A percentile compares a stretch with the other conserved stretches of the same genome.
Evolutionary conservation across 2,329 filamentous ascomycete genomes (phyloP).

Genomic region (Niveomyces coronatus): DNA sequence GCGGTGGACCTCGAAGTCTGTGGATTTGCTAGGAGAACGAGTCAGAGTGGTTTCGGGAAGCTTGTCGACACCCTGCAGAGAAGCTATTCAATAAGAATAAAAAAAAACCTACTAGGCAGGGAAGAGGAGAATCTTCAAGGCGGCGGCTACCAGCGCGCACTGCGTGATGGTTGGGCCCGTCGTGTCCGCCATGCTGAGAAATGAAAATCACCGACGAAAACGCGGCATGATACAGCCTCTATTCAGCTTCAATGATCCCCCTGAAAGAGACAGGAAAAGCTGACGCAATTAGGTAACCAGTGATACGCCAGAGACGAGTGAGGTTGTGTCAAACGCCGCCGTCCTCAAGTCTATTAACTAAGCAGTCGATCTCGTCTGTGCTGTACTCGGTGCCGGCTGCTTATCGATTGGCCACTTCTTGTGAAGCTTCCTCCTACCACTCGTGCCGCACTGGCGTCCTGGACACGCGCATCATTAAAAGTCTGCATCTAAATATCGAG

Average conservation of each 20-base stretch:
- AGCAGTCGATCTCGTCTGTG: no score
- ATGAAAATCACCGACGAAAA: neutral
- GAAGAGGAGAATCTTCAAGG: slow-evolving; percentile 85
- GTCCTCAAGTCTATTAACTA: no score
- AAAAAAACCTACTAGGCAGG: slow-evolving; percentile 71
- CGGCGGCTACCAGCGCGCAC: slow-evolving; percentile 75
- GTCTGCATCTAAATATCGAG: no score
- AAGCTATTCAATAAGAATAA: neutral
- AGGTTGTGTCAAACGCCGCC: neutral
- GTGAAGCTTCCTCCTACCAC: no score
- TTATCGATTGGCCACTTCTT: slow-evolving; percentile 9
- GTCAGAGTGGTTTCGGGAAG: no score
- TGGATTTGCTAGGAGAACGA: slow-evolving; percentile 76
- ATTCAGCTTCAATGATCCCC: neutral
- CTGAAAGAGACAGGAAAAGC: no score
- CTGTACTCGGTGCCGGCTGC: neutral
- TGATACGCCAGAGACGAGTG: neutral
- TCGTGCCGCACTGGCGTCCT: no score
- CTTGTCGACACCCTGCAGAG: slow-evolving; percentile 5
- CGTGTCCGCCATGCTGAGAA: slow-evolving; percentile 54
- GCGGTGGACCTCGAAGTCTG: slow-evolving; percentile 96
- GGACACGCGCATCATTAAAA: no score
- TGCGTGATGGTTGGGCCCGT: slow-evolving; percentile 80
- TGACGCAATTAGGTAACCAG: no score
- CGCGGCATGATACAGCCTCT: slow-evolving; percentile 2